These are phyloP conservation scores for Tremella yokohamensis DNA, from an alignment of 768 basidiomycete species.

Conservation along the genomic window DNA sequence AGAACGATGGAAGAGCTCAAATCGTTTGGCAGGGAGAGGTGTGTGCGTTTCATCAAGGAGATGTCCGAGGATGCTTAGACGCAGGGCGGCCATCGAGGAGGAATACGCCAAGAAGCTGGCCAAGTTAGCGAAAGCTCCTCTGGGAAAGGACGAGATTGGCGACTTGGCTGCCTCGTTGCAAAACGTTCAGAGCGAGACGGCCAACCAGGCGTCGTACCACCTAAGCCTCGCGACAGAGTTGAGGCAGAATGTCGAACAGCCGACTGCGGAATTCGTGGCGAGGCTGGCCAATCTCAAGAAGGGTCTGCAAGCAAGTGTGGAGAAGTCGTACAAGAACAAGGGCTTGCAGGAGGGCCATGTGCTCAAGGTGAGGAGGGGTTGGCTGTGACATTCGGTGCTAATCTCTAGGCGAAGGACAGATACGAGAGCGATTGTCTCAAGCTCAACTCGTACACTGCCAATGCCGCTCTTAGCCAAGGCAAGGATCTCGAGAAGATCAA, in stretches of 20 bases:
- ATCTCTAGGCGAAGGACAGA: conserved; percentile 69
- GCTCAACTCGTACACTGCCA: conserved; percentile 91
- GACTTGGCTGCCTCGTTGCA: conserved; percentile 78
- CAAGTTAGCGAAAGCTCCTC: conserved; percentile 68
- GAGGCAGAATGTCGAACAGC: conserved; percentile 66
- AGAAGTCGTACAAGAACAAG: conserved; percentile 87
- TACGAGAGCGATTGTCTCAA: conserved; percentile 88
- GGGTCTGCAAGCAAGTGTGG: conserved; percentile 64
- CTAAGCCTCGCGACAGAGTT: conserved; percentile 70
- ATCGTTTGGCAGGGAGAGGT: conserved; percentile 93
- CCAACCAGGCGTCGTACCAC: conserved; percentile 72
- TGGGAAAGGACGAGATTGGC: conserved; percentile 90
- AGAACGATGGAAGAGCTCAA: conserved; percentile 85
- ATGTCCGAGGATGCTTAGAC: not conserved
- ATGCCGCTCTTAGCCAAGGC: conserved; percentile 84
- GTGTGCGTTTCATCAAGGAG: conserved; percentile 39
- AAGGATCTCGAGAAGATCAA: conserved; percentile 87
- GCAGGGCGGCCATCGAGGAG: conserved; percentile 83
- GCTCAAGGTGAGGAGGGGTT: conserved; percentile 56
- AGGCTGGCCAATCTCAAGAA: conserved; percentile 43
- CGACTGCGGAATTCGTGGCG: conserved; percentile 28
- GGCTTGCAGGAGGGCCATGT: conserved; percentile 82
- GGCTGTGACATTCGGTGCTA: not conserved
- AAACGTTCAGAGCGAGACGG: conserved; percentile 75
- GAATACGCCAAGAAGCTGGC: conserved; percentile 84